Evolutionary conservation across 202 grass and related monocot species (phyloP).

Genomic region (Saccharum hybrid): DNA sequence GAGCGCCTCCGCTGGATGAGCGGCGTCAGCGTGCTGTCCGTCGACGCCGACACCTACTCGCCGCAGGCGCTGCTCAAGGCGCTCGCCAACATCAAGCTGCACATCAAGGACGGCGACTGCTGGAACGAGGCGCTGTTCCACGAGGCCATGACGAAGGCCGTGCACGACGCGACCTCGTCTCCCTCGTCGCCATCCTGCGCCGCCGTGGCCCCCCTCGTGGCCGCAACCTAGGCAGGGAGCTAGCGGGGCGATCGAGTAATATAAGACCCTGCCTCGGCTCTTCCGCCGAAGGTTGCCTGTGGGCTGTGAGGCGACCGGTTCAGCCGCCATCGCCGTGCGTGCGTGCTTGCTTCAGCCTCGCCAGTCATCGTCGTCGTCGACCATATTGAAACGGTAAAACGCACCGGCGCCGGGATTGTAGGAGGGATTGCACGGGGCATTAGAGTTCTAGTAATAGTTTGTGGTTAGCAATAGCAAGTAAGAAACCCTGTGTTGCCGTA

Average conservation of each 20-base stretch:
- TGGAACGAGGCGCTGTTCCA: slow-evolving; percentile 74
- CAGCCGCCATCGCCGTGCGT: not conserved
- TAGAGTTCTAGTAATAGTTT: not conserved
- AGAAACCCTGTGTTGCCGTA: not conserved
- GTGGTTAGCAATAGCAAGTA: not conserved
- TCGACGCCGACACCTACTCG: slow-evolving; percentile 77
- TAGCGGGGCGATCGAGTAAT: not conserved
- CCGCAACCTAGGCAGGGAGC: slow-evolving; percentile 26
- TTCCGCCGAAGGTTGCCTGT: not conserved
- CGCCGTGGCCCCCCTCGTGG: slow-evolving; percentile 30
- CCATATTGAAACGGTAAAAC: not conserved
- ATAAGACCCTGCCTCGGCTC: not conserved
- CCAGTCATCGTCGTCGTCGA: not conserved
- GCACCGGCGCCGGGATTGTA: not conserved
- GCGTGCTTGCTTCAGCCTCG: not conserved
- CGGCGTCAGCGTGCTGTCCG: slow-evolving; percentile 56
- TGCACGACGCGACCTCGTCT: slow-evolving; percentile 55
- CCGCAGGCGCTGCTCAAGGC: slow-evolving; percentile 66
- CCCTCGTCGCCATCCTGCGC: not conserved
- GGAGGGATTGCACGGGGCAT: not conserved
- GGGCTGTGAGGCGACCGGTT: slow-evolving; percentile 20
- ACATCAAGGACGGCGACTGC: slow-evolving; percentile 60
- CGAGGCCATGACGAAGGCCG: slow-evolving; percentile 65
- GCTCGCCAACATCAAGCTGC: slow-evolving; percentile 77
- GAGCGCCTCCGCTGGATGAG: slow-evolving; percentile 64